These are phyloP conservation scores for Hymenoscyphus occultus DNA, from an alignment of 2,329 filamentous ascomycete genomes.

Conservation along the genomic window DNA sequence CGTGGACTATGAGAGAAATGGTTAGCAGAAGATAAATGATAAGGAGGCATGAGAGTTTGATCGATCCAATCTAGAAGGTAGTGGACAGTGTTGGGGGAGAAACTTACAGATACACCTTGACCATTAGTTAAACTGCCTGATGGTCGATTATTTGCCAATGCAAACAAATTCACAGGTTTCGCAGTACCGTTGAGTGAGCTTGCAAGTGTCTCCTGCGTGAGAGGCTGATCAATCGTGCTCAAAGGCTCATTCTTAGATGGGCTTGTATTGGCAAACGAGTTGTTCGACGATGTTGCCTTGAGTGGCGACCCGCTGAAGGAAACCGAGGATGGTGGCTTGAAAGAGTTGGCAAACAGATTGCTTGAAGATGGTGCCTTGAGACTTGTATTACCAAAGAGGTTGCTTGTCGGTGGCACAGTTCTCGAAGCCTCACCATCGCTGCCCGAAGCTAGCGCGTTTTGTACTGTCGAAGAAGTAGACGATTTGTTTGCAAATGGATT, in stretches of 20 bases:
- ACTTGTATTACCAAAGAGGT: not conserved
- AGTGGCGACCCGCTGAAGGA: not conserved
- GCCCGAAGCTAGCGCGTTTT: not conserved
- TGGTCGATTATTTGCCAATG: not conserved
- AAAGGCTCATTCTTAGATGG: slow-evolving; percentile 15
- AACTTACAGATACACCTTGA: not conserved
- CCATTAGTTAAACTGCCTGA: not conserved
- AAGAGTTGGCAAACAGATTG: slow-evolving; percentile 15
- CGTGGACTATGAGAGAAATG: not conserved
- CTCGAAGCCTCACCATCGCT: not conserved
- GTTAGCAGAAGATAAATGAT: not conserved
- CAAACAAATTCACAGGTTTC: slow-evolving; percentile 2
- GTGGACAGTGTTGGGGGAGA: not conserved
- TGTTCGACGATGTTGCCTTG: slow-evolving; percentile 12
- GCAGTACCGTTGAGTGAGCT: not conserved
- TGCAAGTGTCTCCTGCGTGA: slow-evolving; percentile 10
- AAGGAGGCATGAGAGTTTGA: not conserved
- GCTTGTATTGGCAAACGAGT: slow-evolving; percentile 17
- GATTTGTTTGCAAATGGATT: not conserved
- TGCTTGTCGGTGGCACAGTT: not conserved
- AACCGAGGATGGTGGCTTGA: not conserved
- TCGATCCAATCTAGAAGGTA: not conserved
- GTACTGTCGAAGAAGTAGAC: not conserved
- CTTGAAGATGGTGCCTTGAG: slow-evolving; percentile 11
- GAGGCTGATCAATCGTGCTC: slow-evolving; percentile 16